Percentiles rank a stretch among this genome's conserved stretches.
These are phyloP conservation scores for Fusarium oxysporum DNA, from an alignment of 2,329 filamentous ascomycete genomes.

Conservation along the genomic window DNA sequence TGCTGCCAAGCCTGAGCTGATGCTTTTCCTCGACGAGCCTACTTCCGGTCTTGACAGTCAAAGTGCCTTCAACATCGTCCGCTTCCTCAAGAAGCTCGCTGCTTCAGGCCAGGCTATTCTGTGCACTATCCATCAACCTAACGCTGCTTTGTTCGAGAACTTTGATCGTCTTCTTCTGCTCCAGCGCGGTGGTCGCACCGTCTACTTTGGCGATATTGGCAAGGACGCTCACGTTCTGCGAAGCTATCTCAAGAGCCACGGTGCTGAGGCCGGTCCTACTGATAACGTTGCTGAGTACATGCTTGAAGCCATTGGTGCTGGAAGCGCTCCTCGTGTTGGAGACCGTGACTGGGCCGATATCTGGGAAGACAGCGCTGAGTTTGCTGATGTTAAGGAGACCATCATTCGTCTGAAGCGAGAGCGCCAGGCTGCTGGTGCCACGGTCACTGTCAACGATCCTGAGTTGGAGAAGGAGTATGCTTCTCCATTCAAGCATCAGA, in stretches of 20 bases:
- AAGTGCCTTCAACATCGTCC: slow-evolving; percentile 80
- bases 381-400: slow-evolving; percentile 72
- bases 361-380: slow-evolving; percentile 79
- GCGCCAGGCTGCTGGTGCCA: slow-evolving; percentile 57
- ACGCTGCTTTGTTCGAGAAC: slow-evolving; percentile 86
- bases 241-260: slow-evolving; percentile 69
- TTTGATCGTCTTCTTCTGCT: slow-evolving; percentile 86
- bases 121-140: slow-evolving; percentile 92
- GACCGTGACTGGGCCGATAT: slow-evolving; percentile 83
- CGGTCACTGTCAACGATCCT: slow-evolving; percentile 63
- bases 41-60: slow-evolving; percentile 75
- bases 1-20: slow-evolving; percentile 81
- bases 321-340: slow-evolving; percentile 77
- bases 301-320: slow-evolving; percentile 86
- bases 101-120: slow-evolving; percentile 87
- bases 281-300: slow-evolving; percentile 81
- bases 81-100: slow-evolving; percentile 81
- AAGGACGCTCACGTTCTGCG: slow-evolving; percentile 78
- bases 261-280: slow-evolving; percentile 66
- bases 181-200: slow-evolving; percentile 80
- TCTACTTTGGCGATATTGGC: slow-evolving; percentile 89
- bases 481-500: slow-evolving; percentile 81
- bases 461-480: slow-evolving; percentile 81
- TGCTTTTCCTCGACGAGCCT: slow-evolving; percentile 83
- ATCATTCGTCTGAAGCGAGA: slow-evolving; percentile 75